A percentile compares a stretch with the other conserved stretches of the same genome.
phyloP scores from a whole-genome alignment of 345 rosid genomes.

The Citrus unshiu region DNA sequence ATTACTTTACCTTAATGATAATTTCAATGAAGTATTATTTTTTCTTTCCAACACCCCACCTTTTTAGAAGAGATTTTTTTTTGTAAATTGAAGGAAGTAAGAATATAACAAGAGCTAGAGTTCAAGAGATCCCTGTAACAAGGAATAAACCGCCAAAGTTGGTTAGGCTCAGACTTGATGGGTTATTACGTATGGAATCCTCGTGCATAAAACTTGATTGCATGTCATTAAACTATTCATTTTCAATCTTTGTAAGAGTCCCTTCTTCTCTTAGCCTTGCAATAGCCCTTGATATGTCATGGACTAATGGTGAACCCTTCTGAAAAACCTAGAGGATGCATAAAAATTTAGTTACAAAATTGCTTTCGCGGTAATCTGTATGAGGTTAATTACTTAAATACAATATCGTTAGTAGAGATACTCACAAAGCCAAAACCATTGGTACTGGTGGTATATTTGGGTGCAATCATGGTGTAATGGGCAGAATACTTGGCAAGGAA shows the following conservation, averaged over 20 bases:
- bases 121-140: slow-evolving; percentile 21
- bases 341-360: no score
- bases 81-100: neutral
- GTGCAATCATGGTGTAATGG: neutral
- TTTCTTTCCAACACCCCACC: neutral
- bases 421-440: slow-evolving; percentile 5
- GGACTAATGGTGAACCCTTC: neutral
- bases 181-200: neutral
- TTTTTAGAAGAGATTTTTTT: neutral
- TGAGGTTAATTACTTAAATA: neutral
- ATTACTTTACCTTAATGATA: no score
- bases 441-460: neutral
- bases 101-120: slow-evolving; percentile 14
- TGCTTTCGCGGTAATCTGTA: no score
- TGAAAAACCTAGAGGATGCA: neutral
- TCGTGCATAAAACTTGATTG: neutral
- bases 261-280: neutral
- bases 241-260: neutral
- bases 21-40: neutral
- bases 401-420: neutral
- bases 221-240: neutral
- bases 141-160: slow-evolving; percentile 32
- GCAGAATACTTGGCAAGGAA: neutral
- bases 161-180: neutral
- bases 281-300: neutral